A percentile compares a stretch with the other conserved stretches of the same genome.
Evolutionary conservation across 805 yeast species (phyloP).

Genomic region (Starmerella gropengiesseri): DNA sequence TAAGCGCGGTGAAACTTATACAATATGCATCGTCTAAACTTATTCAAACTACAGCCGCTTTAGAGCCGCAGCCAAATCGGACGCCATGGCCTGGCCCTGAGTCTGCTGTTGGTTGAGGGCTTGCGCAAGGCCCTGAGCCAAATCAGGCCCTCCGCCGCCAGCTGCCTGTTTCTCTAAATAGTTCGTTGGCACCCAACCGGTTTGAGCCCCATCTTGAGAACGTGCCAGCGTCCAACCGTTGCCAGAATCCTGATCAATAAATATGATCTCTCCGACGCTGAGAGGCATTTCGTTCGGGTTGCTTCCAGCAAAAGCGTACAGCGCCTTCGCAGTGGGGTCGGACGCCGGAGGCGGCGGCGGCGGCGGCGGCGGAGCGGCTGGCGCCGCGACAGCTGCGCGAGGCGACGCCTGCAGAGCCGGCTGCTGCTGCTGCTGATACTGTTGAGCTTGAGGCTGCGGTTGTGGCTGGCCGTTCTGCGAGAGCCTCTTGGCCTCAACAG

Average conservation of each 20-base stretch:
- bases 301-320: constrained; percentile 80
- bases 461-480: constrained; percentile 24
- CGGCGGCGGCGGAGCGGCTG: constrained; percentile 34
- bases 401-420: constrained; percentile 21
- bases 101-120: constrained; percentile 23
- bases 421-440: constrained; percentile 20
- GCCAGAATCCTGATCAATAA: constrained; percentile 57
- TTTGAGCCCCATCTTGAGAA: constrained; percentile 56
- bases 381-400: constrained; percentile 5
- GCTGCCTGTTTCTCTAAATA: constrained; percentile 43
- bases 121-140: constrained; percentile 23
- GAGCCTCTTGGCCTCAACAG: constrained; percentile 9
- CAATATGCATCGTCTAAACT: too few species aligned
- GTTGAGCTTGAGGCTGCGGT: constrained; percentile 19
- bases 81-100: constrained; percentile 24
- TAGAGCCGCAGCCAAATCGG: constrained; percentile 22
- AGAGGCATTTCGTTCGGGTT: constrained; percentile 78
- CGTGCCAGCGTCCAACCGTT: constrained; percentile 95
- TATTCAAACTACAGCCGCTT: constrained; percentile 11
- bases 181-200: constrained; percentile 98
- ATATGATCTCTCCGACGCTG: constrained; percentile 61
- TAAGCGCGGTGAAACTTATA: too few species aligned
- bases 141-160: constrained; percentile 11
- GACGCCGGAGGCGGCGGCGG: constrained; percentile 55
- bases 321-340: constrained; percentile 70